Conservation (phyloP, 352 stramenopile species). For the Phytophthora crassamura region DNA sequence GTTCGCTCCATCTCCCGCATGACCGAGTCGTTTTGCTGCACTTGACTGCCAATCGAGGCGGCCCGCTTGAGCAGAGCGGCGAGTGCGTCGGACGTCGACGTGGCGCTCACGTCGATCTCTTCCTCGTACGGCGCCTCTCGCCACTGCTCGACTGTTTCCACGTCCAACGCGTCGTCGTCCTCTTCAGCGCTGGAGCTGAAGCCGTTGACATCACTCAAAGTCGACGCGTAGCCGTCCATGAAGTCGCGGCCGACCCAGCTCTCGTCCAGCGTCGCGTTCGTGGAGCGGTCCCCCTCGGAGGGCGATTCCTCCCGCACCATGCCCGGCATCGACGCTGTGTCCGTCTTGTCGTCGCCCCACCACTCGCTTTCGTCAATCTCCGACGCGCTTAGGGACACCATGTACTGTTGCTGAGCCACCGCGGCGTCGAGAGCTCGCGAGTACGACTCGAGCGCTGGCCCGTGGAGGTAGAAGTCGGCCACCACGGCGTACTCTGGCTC, state of each 20-base stretch:
- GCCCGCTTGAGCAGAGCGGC: slow-evolving; percentile 17
- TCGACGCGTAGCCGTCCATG: slow-evolving; percentile 29
- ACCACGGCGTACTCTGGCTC: slow-evolving; percentile 30
- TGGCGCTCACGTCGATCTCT: slow-evolving; percentile 15
- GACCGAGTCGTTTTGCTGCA: slow-evolving; percentile 32
- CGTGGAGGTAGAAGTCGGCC: slow-evolving; percentile 35
- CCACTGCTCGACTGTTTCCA: slow-evolving; percentile 24
- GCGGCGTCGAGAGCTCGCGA: slow-evolving; percentile 23
- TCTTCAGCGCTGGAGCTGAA: slow-evolving; percentile 36
- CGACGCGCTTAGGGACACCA: slow-evolving; percentile 25
- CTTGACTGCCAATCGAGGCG: slow-evolving; percentile 27
- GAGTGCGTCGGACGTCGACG: slow-evolving; percentile 23
- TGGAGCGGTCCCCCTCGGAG: not conserved
- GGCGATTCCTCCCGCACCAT: slow-evolving; percentile 14
- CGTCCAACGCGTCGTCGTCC: slow-evolving; percentile 21
- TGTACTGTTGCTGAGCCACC: slow-evolving; percentile 10
- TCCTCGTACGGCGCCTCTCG: slow-evolving; percentile 23
- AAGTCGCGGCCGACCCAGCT: slow-evolving; percentile 29
- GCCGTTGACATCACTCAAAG: slow-evolving; percentile 32
- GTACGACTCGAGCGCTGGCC: slow-evolving; percentile 29
- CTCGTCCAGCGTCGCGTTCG: slow-evolving; percentile 29
- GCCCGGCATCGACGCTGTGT: slow-evolving; percentile 19
- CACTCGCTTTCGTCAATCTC: slow-evolving; percentile 36
- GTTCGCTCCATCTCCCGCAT: slow-evolving; percentile 31
- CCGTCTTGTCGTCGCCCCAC: slow-evolving; percentile 29